Evolutionary conservation across 106 monocot genomes (phyloP).

Genomic region (Vanilla planifolia): DNA sequence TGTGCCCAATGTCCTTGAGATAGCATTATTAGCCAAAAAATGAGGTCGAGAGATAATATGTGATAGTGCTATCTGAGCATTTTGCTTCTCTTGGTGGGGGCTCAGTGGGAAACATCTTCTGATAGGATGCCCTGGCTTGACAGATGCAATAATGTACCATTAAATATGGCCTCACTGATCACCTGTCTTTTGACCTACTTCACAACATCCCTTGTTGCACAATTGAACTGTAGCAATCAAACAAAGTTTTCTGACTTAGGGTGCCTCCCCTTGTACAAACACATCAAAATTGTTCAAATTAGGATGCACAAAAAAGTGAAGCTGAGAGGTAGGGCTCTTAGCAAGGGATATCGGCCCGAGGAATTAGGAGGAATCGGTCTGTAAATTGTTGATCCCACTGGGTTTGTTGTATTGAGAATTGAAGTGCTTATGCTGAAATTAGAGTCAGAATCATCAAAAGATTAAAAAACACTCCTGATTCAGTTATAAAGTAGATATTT

Average conservation of each 20-base stretch:
- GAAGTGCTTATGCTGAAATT: conserved; percentile 39
- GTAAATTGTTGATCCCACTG: conserved; percentile 34
- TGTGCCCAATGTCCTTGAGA: too few species aligned
- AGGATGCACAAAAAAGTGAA: background rate
- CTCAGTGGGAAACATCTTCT: too few species aligned
- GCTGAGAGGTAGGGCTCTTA: background rate
- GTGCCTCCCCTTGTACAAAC: background rate
- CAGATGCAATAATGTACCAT: background rate
- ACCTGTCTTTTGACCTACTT: background rate
- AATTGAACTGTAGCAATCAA: background rate
- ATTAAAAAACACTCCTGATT: too few species aligned
- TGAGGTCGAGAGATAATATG: too few species aligned
- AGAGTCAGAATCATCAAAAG: background rate
- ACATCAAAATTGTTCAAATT: background rate
- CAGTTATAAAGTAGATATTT: conserved; percentile 8
- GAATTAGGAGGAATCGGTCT: conserved; percentile 25
- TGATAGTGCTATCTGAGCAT: background rate
- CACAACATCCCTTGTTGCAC: background rate
- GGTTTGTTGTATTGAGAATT: conserved; percentile 37
- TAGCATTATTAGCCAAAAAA: too few species aligned
- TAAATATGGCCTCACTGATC: background rate
- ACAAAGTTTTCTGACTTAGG: background rate
- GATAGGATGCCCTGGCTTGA: background rate
- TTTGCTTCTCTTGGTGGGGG: background rate
- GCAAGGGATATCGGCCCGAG: background rate